Conservation (phyloP, 495 filamentous ascomycete genomes). For the Tetracladium marchalianum region DNA sequence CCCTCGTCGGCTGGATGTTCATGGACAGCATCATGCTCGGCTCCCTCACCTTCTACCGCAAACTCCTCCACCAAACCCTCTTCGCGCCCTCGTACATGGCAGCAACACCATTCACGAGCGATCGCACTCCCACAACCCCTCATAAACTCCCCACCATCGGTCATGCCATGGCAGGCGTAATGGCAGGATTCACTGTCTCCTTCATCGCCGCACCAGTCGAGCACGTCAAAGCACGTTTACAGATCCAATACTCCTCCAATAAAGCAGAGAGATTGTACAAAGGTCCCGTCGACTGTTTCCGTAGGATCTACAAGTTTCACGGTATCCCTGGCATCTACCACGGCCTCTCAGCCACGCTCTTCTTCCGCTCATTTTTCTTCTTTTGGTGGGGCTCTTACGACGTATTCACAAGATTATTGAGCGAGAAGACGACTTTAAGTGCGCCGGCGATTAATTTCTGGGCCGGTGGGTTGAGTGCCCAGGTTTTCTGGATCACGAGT, state of each 20-base stretch:
- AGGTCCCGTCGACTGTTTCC: constrained; percentile 75
- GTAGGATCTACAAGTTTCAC: constrained; percentile 56
- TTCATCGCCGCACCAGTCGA: constrained; percentile 92
- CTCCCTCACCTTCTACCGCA: constrained; percentile 79
- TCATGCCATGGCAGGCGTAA: constrained; percentile 75
- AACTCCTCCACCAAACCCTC: constrained; percentile 65
- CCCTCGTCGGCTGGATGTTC: constrained; percentile 93
- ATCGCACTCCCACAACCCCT: constrained; percentile 5
- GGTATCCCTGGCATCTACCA: constrained; percentile 76
- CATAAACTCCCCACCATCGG: constrained; percentile 62
- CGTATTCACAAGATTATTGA: constrained; percentile 58
- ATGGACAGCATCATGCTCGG: constrained; percentile 97
- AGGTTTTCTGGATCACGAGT: constrained; percentile 85
- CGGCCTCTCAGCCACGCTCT: constrained; percentile 70
- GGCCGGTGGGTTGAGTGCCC: constrained; percentile 87
- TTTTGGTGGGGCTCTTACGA: constrained; percentile 97
- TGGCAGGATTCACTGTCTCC: constrained; percentile 82
- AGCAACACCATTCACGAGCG: constrained; percentile 14
- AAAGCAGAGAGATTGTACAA: constrained; percentile 69
- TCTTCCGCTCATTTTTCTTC: constrained; percentile 92
- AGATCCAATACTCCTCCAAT: constrained; percentile 76
- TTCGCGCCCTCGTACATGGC: constrained; percentile 49
- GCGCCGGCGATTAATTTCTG: constrained; percentile 87
- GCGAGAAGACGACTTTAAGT: constrained; percentile 56
- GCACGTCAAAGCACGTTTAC: constrained; percentile 88